Evolutionary conservation across 2,329 filamentous ascomycete species (phyloP).

Genomic region (Microascus cirrosus): DNA sequence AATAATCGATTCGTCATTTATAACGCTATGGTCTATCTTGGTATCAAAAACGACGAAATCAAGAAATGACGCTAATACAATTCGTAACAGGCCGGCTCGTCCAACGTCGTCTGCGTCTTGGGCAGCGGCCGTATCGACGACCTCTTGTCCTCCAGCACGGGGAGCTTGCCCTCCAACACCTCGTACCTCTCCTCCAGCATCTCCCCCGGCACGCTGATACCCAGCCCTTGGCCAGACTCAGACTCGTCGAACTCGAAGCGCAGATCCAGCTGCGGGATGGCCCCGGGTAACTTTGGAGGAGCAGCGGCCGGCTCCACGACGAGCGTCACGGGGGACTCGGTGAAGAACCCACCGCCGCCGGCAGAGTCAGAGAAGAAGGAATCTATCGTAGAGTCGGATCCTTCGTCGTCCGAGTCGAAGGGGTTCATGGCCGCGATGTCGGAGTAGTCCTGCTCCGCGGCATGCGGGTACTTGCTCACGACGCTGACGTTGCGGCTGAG

Average conservation of each 20-base stretch:
- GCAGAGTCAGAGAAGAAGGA: neutral
- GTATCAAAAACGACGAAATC: neutral
- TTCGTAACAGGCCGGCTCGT: neutral
- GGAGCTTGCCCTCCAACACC: neutral
- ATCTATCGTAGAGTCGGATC: neutral
- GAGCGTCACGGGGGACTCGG: neutral
- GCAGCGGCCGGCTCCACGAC: neutral
- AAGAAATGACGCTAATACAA: neutral
- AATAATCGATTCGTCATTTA: neutral
- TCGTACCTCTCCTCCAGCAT: neutral
- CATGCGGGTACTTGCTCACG: constrained; percentile 8
- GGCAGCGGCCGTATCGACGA: neutral
- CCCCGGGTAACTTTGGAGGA: neutral
- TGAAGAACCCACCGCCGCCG: neutral
- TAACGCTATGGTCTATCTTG: neutral
- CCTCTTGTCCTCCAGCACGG: neutral
- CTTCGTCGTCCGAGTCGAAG: constrained; percentile 1
- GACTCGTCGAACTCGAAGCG: neutral
- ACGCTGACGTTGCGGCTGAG: constrained; percentile 4
- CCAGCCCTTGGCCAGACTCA: neutral
- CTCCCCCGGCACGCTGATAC: neutral
- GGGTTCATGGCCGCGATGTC: constrained; percentile 8
- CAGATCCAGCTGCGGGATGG: neutral
- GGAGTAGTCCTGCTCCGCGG: constrained; percentile 9
- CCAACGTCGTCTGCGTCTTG: neutral